Conservation (phyloP, 2,329 filamentous ascomycete genomes). For the Aspergillus arachidicola region DNA sequence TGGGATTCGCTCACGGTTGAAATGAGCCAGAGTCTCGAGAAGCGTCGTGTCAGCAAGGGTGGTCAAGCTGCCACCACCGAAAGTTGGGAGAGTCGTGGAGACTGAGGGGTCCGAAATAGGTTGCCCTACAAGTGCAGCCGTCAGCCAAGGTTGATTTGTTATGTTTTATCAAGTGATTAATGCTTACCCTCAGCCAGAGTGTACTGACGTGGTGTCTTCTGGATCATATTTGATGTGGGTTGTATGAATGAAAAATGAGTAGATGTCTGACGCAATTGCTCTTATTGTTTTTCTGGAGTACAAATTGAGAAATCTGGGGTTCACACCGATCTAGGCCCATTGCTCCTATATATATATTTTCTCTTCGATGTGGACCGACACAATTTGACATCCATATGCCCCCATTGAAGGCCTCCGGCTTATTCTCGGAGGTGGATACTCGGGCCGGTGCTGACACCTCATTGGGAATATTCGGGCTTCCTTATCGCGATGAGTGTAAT, state of each 20-base stretch:
- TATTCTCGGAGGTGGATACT: constrained; percentile 3
- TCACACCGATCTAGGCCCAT: background rate
- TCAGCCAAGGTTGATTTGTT: background rate
- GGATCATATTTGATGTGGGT: background rate
- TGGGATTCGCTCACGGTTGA: constrained; percentile 64
- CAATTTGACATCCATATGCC: background rate
- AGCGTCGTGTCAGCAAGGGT: constrained; percentile 62
- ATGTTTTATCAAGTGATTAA: background rate
- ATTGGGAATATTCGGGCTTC: background rate
- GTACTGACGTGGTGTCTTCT: background rate
- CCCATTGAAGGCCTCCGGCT: too few species aligned
- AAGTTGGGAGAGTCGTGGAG: constrained; percentile 26
- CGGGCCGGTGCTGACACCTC: background rate
- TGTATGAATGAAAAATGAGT: background rate
- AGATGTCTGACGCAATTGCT: background rate
- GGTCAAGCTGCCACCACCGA: constrained; percentile 42
- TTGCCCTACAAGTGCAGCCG: constrained; percentile 33
- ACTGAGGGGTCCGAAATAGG: constrained; percentile 27
- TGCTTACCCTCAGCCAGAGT: background rate
- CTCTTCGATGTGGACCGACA: background rate
- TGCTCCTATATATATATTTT: background rate
- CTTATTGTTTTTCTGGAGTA: background rate
- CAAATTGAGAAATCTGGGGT: background rate
- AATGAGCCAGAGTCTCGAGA: constrained; percentile 64
- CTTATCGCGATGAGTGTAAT: background rate